These are phyloP conservation scores for Cyclotella kingstonii DNA, from an alignment of 108 stramenopile genomes.

Conservation along the genomic window DNA sequence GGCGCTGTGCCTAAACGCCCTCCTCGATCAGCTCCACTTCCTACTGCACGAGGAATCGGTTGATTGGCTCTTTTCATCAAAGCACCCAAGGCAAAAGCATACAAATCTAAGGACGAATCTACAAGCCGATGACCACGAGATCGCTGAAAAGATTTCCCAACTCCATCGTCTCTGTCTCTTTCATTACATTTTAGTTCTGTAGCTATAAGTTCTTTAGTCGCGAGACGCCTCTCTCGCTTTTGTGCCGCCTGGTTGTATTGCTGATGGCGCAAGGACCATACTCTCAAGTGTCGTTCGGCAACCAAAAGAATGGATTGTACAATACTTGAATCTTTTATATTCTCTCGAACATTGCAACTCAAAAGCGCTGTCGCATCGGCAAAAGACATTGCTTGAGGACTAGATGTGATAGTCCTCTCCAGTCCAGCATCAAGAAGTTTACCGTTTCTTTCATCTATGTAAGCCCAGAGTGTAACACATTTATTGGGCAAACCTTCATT, in stretches of 20 bases:
- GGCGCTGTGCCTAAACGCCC: constrained; percentile 79
- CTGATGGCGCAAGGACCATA: constrained; percentile 53
- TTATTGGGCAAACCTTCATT: constrained; percentile 42
- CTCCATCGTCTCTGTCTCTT: constrained; percentile 49
- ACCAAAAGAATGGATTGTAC: constrained; percentile 49
- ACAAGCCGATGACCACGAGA: constrained; percentile 76
- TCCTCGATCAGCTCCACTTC: constrained; percentile 51
- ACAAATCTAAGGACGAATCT: constrained; percentile 70
- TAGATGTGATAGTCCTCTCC: constrained; percentile 69
- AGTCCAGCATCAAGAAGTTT: constrained; percentile 77
- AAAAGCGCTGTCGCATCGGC: constrained; percentile 58
- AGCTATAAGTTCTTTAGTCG: constrained; percentile 52
- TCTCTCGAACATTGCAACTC: constrained; percentile 25
- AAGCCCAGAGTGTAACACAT: constrained; percentile 84
- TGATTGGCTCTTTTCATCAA: constrained; percentile 51
- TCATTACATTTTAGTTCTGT: constrained; percentile 19
- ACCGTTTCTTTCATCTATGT: constrained; percentile 79
- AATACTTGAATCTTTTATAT: constrained; percentile 27
- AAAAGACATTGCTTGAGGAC: constrained; percentile 62
- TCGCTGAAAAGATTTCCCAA: constrained; percentile 55
- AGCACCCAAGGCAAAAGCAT: constrained; percentile 46
- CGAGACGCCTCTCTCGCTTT: constrained; percentile 61
- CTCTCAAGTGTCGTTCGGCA: constrained; percentile 53
- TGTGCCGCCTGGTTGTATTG: constrained; percentile 50
- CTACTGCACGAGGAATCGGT: constrained; percentile 57